phyloP scores from a whole-genome alignment of 2,329 filamentous ascomycete species.

The Cladosporium phlei region DNA sequence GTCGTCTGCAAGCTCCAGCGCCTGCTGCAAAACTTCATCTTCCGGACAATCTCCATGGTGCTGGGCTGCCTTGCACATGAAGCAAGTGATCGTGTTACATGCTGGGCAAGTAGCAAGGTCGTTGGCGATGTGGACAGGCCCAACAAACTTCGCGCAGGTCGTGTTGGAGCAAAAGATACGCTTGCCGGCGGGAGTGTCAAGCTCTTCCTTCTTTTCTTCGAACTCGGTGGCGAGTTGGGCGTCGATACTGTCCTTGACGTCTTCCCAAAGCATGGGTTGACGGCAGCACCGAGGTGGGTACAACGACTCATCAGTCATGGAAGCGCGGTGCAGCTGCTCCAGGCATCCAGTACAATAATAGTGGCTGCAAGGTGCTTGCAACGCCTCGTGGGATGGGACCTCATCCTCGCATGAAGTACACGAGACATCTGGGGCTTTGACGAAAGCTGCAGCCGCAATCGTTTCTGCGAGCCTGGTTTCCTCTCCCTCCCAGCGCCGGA shows the following conservation, averaged over 20 bases:
- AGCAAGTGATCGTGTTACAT: slow-evolving; percentile 47
- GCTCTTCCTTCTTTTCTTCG: slow-evolving; percentile 46
- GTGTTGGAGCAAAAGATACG: slow-evolving; percentile 48
- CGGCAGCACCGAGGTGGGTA: slow-evolving; percentile 55
- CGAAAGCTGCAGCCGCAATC: neutral
- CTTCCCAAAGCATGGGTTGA: slow-evolving; percentile 37
- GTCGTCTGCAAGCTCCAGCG: slow-evolving; percentile 39
- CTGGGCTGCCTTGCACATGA: slow-evolving; percentile 43
- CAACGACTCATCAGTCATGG: slow-evolving; percentile 46
- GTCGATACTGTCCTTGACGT: slow-evolving; percentile 35
- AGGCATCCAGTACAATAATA: slow-evolving; percentile 52
- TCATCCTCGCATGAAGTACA: slow-evolving; percentile 15
- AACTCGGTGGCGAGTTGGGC: slow-evolving; percentile 35
- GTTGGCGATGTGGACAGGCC: slow-evolving; percentile 24
- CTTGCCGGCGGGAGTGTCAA: slow-evolving; percentile 37
- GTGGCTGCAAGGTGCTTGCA: slow-evolving; percentile 36
- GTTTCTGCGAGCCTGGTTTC: slow-evolving; percentile 11
- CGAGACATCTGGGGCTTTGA: neutral
- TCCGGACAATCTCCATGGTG: slow-evolving; percentile 49
- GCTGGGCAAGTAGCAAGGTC: slow-evolving; percentile 37
- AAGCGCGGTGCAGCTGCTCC: slow-evolving; percentile 38
- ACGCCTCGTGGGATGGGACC: slow-evolving; percentile 21
- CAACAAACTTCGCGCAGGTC: slow-evolving; percentile 48
- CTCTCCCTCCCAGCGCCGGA: slow-evolving; percentile 18
- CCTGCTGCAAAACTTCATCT: slow-evolving; percentile 37